phyloP scores from a whole-genome alignment of 169 alveolate genomes.

The Plasmodium chabaudi region DNA sequence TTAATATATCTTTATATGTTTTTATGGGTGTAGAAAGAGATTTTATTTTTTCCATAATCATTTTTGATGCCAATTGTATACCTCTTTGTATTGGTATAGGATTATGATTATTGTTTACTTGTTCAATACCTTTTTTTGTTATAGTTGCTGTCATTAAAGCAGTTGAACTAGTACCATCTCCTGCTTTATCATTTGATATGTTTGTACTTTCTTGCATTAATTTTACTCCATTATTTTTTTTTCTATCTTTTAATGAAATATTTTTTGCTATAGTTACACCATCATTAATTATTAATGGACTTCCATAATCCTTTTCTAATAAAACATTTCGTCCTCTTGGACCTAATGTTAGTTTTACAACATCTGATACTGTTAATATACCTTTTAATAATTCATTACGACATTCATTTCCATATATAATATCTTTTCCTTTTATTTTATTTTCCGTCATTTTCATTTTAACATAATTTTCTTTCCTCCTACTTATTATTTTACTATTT shows the following conservation, averaged over 20 bases:
- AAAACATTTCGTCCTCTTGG: slow-evolving; percentile 92
- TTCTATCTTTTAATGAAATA: slow-evolving; percentile 88
- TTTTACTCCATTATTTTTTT: slow-evolving; percentile 91
- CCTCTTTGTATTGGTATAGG: slow-evolving; percentile 91
- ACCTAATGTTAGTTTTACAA: slow-evolving; percentile 91
- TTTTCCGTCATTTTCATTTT: slow-evolving; percentile 55
- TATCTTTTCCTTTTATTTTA: slow-evolving; percentile 79
- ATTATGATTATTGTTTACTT: slow-evolving; percentile 91
- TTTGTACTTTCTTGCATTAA: slow-evolving; percentile 91
- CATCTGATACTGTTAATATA: slow-evolving; percentile 87
- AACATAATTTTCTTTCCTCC: slow-evolving; percentile 68
- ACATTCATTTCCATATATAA: slow-evolving; percentile 87
- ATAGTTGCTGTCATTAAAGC: slow-evolving; percentile 91
- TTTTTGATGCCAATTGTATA: slow-evolving; percentile 88
- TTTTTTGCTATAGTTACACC: slow-evolving; percentile 93
- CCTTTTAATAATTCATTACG: slow-evolving; percentile 88
- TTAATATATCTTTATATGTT: slow-evolving; percentile 87
- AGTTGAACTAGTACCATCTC: slow-evolving; percentile 94
- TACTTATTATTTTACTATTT: slow-evolving; percentile 66
- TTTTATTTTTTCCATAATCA: slow-evolving; percentile 88
- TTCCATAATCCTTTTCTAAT: slow-evolving; percentile 91
- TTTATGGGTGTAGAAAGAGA: slow-evolving; percentile 88
- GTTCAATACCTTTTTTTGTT: slow-evolving; percentile 88
- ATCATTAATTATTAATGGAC: slow-evolving; percentile 91
- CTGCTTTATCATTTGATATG: slow-evolving; percentile 92